Conservation (phyloP, 2,329 filamentous ascomycete genomes). For the Orbilia blumenaviensis region DNA sequence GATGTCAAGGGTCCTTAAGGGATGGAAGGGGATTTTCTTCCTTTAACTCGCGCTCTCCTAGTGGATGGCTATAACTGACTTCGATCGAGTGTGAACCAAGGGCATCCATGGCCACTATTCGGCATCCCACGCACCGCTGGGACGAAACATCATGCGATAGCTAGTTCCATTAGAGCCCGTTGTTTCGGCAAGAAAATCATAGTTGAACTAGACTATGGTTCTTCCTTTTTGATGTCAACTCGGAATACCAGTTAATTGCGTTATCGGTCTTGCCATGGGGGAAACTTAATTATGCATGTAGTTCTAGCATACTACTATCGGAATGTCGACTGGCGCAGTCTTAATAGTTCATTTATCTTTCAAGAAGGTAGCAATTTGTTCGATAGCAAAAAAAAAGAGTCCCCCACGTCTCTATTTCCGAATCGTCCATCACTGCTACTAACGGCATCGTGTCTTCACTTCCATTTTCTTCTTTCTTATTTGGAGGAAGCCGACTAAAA, state of each 20-base stretch:
- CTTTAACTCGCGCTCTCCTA: too few species aligned
- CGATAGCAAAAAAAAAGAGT: neutral
- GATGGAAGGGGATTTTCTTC: conserved; percentile 18
- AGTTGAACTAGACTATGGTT: neutral
- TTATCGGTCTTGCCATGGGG: conserved; percentile 24
- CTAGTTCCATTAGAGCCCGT: conserved; percentile 23
- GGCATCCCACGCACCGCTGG: conserved; percentile 27
- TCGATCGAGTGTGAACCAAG: conserved; percentile 14
- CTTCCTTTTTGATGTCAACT: neutral
- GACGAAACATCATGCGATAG: conserved; percentile 47
- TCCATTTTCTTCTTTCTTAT: neutral
- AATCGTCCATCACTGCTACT: neutral
- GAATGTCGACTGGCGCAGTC: neutral
- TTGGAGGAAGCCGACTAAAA: neutral
- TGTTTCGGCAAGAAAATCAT: conserved; percentile 34
- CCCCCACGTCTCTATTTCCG: neutral
- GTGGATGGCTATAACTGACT: too few species aligned
- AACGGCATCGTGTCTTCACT: neutral
- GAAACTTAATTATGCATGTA: neutral
- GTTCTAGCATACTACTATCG: neutral
- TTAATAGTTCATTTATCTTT: conserved; percentile 12
- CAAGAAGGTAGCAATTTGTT: conserved; percentile 10
- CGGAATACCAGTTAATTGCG: conserved; percentile 19
- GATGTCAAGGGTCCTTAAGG: neutral
- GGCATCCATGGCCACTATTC: conserved; percentile 26